A percentile compares a stretch with the other conserved stretches of the same genome.
Evolutionary conservation across 371 early-diverging fungal genomes (phyloP).

Genomic region (Lichtheimia ramosa): DNA sequence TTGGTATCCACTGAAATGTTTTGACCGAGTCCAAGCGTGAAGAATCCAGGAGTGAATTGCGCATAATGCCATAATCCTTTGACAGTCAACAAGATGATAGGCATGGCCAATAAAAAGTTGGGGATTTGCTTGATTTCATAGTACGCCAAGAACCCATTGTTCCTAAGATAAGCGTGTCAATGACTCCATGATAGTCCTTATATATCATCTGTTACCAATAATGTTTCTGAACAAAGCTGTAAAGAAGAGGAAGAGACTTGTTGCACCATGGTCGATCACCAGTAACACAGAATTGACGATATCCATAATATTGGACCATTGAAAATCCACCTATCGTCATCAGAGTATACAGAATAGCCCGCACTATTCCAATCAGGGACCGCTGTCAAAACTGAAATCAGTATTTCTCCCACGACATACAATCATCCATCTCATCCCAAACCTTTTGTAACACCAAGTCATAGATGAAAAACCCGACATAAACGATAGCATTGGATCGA

Average conservation of each 20-base stretch:
- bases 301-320: conserved; percentile 74
- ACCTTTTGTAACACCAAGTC: conserved; percentile 21
- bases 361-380: conserved; percentile 22
- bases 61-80: conserved; percentile 62
- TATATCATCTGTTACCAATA: conserved; percentile 86
- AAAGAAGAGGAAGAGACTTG: conserved; percentile 61
- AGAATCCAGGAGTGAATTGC: conserved; percentile 50
- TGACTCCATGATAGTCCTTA: neutral
- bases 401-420: no score
- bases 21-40: conserved; percentile 49
- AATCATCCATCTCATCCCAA: conserved; percentile 7
- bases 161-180: conserved; percentile 43
- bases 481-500: conserved; percentile 83
- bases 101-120: conserved; percentile 87
- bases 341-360: conserved; percentile 37
- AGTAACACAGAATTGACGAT: conserved; percentile 57
- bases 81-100: conserved; percentile 69
- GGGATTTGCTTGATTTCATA: conserved; percentile 82
- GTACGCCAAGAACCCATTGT: conserved; percentile 83
- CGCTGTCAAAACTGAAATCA: no score
- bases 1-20: neutral
- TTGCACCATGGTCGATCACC: conserved; percentile 75
- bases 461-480: conserved; percentile 81
- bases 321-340: conserved; percentile 59
- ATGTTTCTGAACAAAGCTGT: conserved; percentile 82